Conservation (phyloP, 2,329 filamentous ascomycete genomes). For the Colletotrichum graminicola region DNA sequence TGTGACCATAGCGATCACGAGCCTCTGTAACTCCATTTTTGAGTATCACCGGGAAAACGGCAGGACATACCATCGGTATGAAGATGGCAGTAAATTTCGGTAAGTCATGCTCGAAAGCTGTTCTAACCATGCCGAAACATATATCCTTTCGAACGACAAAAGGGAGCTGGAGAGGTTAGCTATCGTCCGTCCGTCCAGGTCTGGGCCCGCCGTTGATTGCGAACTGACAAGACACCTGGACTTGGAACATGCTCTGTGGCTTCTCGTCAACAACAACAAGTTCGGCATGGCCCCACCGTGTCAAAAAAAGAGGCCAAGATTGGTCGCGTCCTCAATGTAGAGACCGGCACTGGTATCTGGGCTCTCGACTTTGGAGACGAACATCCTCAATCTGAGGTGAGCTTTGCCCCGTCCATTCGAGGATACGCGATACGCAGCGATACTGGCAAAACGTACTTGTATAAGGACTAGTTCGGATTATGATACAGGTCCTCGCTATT, state of each 20-base stretch:
- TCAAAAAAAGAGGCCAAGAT: slow-evolving; percentile 28
- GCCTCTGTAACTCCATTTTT: slow-evolving; percentile 10
- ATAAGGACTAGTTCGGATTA: background rate
- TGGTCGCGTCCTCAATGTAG: slow-evolving; percentile 43
- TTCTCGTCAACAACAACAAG: slow-evolving; percentile 49
- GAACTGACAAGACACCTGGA: slow-evolving; percentile 42
- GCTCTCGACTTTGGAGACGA: slow-evolving; percentile 48
- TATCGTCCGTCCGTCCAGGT: background rate
- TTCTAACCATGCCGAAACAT: background rate
- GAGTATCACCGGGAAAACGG: slow-evolving; percentile 19
- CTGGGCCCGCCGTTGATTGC: background rate
- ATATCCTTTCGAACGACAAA: slow-evolving; percentile 31
- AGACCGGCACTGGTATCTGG: slow-evolving; percentile 47
- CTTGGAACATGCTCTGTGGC: slow-evolving; percentile 53
- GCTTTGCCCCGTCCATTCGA: background rate
- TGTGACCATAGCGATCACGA: too few relatives aligned
- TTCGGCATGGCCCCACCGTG: slow-evolving; percentile 47
- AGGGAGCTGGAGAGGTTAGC: slow-evolving; percentile 25
- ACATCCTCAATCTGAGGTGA: slow-evolving; percentile 48
- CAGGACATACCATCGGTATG: slow-evolving; percentile 4
- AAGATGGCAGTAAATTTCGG: slow-evolving; percentile 45
- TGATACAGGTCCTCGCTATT: slow-evolving; percentile 45
- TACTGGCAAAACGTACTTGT: background rate
- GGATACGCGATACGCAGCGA: background rate
- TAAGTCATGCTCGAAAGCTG: slow-evolving; percentile 44